Percentiles rank a stretch among this genome's conserved stretches.
Conservation (phyloP, 78 protist genomes). For the slime mould (Dictyostelium discoideum) region DNA sequence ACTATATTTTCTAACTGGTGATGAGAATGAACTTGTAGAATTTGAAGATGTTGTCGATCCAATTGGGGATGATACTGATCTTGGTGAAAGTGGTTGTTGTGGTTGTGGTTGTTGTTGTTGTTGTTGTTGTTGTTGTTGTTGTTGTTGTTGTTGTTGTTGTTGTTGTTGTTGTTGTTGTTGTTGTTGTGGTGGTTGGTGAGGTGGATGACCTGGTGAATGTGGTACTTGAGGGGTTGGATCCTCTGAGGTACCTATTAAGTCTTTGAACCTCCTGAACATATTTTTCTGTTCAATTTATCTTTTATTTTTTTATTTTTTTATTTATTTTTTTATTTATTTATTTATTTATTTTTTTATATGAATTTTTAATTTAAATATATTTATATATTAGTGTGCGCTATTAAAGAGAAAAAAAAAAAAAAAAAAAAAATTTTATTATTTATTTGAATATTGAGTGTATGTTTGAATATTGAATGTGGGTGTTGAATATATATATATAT, state of each 20-base stretch:
- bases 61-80: neutral
- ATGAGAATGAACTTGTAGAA: neutral
- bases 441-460: no score
- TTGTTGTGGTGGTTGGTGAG: neutral
- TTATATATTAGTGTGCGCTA: no score
- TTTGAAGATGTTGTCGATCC: neutral
- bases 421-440: no score
- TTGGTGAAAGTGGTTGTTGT: neutral
- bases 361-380: no score
- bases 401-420: no score
- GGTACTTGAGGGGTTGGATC: constrained; percentile 35
- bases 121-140: neutral
- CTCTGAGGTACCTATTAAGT: neutral
- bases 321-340: neutral
- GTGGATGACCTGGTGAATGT: neutral
- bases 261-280: constrained; percentile 63
- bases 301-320: neutral
- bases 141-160: neutral
- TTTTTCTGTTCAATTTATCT: neutral
- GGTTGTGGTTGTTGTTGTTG: neutral
- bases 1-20: neutral
- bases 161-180: neutral
- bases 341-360: no score
- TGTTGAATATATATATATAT: no score
- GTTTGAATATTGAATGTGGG: no score